Evolutionary conservation across 1,139 yeast species (phyloP), one percentile per base, ranked within the genome.

Genomic region (Chernovozyma aurita): DNA sequence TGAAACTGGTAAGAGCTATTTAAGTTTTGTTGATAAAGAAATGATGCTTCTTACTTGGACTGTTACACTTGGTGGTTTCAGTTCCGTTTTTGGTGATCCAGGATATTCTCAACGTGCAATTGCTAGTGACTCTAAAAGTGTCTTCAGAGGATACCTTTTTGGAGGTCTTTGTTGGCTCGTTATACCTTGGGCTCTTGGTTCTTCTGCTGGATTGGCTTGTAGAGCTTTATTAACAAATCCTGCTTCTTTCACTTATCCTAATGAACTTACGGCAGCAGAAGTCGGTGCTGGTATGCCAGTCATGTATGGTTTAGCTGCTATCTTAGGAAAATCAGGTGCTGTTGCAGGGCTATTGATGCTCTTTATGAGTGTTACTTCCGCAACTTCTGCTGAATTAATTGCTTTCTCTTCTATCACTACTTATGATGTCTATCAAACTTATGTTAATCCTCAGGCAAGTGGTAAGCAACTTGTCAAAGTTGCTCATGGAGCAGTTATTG

Each of bases 131-230:
- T 59, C 68, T 11, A 51, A 51, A 14, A 50, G 61, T 41, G 61
- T 60, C 11, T 47, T 64, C 38, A 39, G 42, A 31, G 71, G 70
- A 13, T 67, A 67, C 42, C 42, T 62, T 18, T 29, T 59, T 12
- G 73, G 73, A 26, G 71, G 68, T n/a, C 32, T 65, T 12, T 57
- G 63, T 35, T 67, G 73, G 73, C 50, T 60, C 35, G 50, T 59
- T 3, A 57, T 67, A 33, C 73, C 73, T 12, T 59, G 61, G 43
- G 58, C 63, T 22, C 47, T 65, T 25, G 66, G 67, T 4, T 53
- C 68, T 9, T 52, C 62, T n/a, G 54, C 63, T 33, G 66, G 68
- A 13, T 50, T 65, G 37, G 65, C 65, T 2, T 52, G 61, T 22
- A 49, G 63, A 28, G 72, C 63, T 3, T 44, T 66, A 30, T 46